Evolutionary conservation across 768 basidiomycete genomes (phyloP), one percentile per base, ranked within the genome.

Genomic region (Royoungia palumana): DNA sequence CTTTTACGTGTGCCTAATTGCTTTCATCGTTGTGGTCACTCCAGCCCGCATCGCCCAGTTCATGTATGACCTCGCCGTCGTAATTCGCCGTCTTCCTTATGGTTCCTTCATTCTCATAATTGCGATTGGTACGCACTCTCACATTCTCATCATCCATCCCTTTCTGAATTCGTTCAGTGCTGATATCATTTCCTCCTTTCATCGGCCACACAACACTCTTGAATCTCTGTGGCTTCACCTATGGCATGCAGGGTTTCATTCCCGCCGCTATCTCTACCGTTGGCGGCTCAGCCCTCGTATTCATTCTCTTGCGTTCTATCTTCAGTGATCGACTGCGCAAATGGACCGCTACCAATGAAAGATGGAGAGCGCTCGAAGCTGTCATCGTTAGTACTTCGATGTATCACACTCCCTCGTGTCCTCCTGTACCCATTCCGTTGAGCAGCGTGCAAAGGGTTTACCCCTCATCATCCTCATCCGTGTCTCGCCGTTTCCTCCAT

Each of bases 401-500:
- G 32, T 20, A 40, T 49, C 46, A 50, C 35, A 42, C 21, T 2
- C 32, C 44, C 21, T 20, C 40, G 14, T 41, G 21, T 22, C 19
- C 42, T 30, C 34, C 44, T 14, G 32, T 49, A 44, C 34, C 47
- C 40, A 35, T 41, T 41, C 27, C 44, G 28, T 35, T 20, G 48
- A 52, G 42, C 56, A 89, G 87, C 74, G 72, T 50, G 79, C 81
- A 14, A 88, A 85, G 64, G 91, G 91, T 16, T 70, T 92, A 16
- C 84, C 84, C n/a, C 71, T 92, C 20, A 87, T 94, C 35, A 78
- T 90, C 55, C 76, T 94, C 40, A 85, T 93, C 51, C 82, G 90
- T 13, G 64, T 89, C 19, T 90, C 87, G 4, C 83, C 91, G 5
- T 80, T 94, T 64, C 89, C 89, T 39, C 89, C 91, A 3, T 92